A percentile compares a stretch with the other conserved stretches of the same genome.
phyloP scores from a whole-genome alignment of 108 stramenopile genomes.

The Nitzschia sp. region DNA sequence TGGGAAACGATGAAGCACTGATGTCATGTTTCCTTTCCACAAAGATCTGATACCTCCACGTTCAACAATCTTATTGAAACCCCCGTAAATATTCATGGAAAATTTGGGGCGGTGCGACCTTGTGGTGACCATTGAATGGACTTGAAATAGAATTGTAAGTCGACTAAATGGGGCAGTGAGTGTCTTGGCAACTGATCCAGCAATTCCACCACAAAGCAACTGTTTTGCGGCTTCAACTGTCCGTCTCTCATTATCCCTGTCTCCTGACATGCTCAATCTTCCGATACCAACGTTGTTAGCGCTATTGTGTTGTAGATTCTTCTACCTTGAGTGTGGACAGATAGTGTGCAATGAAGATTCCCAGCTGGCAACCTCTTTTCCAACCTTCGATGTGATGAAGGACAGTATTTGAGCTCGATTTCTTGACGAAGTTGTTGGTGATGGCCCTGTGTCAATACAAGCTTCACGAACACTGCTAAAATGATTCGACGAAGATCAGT shows the following conservation, averaged over 20 bases:
- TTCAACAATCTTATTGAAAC: constrained; percentile 76
- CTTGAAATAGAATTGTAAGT: constrained; percentile 89
- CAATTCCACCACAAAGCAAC: constrained; percentile 90
- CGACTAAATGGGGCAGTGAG: constrained; percentile 89
- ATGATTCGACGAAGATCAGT: too few species aligned
- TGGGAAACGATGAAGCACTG: constrained; percentile 90
- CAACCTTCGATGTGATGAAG: too few species aligned
- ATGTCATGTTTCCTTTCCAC: constrained; percentile 95
- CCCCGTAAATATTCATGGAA: constrained; percentile 66
- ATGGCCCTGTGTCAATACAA: too few species aligned
- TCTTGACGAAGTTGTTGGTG: too few species aligned
- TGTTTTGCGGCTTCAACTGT: constrained; percentile 78
- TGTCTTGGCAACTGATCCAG: constrained; percentile 92
- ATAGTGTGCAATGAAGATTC: too few species aligned
- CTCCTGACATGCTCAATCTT: constrained; percentile 1
- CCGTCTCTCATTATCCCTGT: constrained; percentile 43
- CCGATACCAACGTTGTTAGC: too few species aligned
- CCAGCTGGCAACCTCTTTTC: too few species aligned
- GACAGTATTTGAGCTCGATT: too few species aligned
- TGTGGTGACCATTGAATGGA: constrained; percentile 89
- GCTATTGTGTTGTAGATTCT: too few species aligned
- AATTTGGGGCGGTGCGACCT: constrained; percentile 78
- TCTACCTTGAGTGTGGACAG: too few species aligned
- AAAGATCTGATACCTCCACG: constrained; percentile 78
- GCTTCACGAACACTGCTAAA: too few species aligned